These are phyloP conservation scores for Quillaja saponaria DNA, from an alignment of 306 rosid species.

Conservation along the genomic window DNA sequence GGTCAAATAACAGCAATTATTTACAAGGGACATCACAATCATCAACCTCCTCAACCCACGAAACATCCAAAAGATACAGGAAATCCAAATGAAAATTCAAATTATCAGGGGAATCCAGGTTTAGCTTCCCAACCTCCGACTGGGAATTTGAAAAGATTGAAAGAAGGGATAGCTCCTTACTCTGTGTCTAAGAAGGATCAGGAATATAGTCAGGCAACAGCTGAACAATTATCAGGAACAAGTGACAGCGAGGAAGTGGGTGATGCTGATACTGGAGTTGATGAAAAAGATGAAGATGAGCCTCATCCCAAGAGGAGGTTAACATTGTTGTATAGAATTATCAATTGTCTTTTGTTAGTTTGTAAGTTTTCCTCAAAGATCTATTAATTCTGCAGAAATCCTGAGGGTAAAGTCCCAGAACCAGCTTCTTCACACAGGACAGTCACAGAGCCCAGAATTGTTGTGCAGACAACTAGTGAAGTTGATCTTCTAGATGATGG, in stretches of 20 bases:
- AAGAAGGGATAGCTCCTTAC: constrained; percentile 24
- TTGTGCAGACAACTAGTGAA: constrained; percentile 87
- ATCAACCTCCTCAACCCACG: constrained; percentile 53
- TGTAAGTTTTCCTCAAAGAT: constrained; percentile 4
- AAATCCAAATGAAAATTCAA: constrained; percentile 41
- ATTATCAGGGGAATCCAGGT: constrained; percentile 37
- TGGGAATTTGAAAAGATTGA: constrained; percentile 34
- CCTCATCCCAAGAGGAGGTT: constrained; percentile 71
- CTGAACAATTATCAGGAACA: constrained; percentile 49
- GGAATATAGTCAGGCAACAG: constrained; percentile 60
- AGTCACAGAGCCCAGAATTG: constrained; percentile 74
- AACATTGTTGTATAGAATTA: not conserved
- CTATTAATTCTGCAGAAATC: constrained; percentile 45
- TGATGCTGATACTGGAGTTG: constrained; percentile 50
- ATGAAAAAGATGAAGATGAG: constrained; percentile 57
- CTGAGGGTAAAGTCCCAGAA: constrained; percentile 48
- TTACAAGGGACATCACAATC: constrained; percentile 81
- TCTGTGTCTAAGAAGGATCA: constrained; percentile 45
- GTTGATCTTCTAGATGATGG: constrained; percentile 89
- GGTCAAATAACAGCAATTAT: constrained; percentile 77
- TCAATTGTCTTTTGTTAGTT: constrained; percentile 8
- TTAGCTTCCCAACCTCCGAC: constrained; percentile 40
- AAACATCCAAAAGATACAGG: constrained; percentile 54
- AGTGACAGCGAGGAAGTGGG: constrained; percentile 76
- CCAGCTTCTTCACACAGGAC: constrained; percentile 68